phyloP scores from a whole-genome alignment of 2,329 filamentous ascomycete species.

The Aspergillus hortae region DNA sequence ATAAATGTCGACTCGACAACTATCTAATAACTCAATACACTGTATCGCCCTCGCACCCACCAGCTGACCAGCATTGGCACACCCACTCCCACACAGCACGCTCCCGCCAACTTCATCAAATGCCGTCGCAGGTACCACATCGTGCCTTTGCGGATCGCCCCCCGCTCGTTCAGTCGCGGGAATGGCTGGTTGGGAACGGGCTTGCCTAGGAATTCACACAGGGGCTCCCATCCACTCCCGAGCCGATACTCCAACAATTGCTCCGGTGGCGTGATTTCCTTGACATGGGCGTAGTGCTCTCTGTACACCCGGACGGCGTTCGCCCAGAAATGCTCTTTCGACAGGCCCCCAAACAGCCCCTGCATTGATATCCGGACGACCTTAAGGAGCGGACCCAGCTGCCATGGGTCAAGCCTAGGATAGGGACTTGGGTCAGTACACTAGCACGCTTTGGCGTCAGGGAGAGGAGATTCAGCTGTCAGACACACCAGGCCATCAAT shows the following conservation, averaged over 20 bases:
- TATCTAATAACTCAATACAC: no score
- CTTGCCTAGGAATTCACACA: conserved; percentile 45
- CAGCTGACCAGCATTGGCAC: no score
- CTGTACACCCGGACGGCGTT: conserved; percentile 15
- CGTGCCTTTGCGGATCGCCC: background rate
- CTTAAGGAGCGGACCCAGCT: background rate
- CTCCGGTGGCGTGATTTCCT: conserved; percentile 33
- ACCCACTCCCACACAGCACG: no score
- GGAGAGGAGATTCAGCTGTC: no score
- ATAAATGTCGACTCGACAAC: no score
- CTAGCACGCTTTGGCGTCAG: no score
- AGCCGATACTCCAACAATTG: conserved; percentile 45
- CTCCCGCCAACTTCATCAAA: no score
- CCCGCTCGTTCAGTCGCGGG: conserved; percentile 5
- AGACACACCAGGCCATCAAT: no score
- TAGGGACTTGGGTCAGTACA: no score
- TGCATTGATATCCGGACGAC: background rate
- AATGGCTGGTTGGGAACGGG: conserved; percentile 6
- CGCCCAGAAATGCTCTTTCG: background rate
- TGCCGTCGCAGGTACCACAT: no score
- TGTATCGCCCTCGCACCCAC: no score
- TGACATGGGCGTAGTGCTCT: conserved; percentile 47
- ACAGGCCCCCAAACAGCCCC: background rate
- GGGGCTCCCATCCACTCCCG: conserved; percentile 45
- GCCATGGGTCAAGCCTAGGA: conserved; percentile 1